phyloP scores from a whole-genome alignment of 129 eudicot genomes.

The Flaveria brownii region DNA sequence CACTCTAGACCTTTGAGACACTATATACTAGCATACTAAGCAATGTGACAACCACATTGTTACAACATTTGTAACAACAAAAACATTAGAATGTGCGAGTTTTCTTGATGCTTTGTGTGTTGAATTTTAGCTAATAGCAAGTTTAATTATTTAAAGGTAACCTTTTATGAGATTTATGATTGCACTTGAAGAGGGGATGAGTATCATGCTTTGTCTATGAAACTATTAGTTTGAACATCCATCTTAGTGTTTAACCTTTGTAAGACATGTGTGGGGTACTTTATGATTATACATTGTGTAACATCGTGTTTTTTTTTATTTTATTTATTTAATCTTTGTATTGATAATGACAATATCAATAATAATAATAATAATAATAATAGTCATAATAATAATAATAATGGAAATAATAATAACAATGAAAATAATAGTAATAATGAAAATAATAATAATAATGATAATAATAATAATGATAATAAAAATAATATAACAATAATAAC shows the following conservation, averaged over 20 bases:
- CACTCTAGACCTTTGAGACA: background rate
- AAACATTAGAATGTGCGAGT: background rate
- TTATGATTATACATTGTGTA: slow-evolving; percentile 26
- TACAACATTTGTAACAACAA: background rate
- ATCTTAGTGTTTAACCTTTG: slow-evolving; percentile 32
- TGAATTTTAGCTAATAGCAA: background rate
- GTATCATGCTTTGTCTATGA: slow-evolving; percentile 8
- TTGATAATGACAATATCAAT: no score
- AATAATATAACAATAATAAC: no score
- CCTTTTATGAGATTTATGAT: background rate
- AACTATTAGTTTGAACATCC: background rate
- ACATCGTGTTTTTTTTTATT: no score
- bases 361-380: no score
- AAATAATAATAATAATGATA: no score
- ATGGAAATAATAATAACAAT: no score
- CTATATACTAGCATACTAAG: background rate
- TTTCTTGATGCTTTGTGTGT: background rate
- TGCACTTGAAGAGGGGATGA: background rate
- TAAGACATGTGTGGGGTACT: slow-evolving; percentile 26
- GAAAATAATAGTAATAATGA: no score
- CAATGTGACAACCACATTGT: background rate
- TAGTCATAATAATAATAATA: no score
- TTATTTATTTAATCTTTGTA: no score
- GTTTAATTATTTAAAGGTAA: background rate
- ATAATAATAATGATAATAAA: no score